These are phyloP conservation scores for Prosopis cineraria DNA, from an alignment of 306 rosid genomes.

Conservation along the genomic window DNA sequence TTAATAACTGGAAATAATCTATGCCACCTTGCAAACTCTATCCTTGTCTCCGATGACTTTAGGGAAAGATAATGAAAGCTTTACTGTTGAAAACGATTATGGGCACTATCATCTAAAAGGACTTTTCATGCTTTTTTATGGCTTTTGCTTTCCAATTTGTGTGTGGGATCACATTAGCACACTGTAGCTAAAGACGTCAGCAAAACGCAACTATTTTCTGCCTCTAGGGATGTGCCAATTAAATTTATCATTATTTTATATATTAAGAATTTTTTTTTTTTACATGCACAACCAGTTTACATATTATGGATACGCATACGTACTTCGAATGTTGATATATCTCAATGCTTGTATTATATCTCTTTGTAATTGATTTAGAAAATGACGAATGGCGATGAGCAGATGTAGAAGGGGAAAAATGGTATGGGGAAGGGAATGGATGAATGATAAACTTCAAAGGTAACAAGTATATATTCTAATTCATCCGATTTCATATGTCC, in stretches of 20 bases:
- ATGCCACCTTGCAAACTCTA: neutral
- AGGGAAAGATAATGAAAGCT: neutral
- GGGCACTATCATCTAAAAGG: neutral
- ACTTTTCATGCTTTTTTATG: neutral
- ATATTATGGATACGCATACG: neutral
- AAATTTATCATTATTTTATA: neutral
- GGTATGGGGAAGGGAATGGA: neutral
- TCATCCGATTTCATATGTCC: conserved; percentile 42
- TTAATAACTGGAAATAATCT: neutral
- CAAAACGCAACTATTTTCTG: neutral
- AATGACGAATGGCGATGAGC: too few relatives aligned
- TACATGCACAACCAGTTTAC: neutral
- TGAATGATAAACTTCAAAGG: neutral
- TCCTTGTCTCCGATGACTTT: neutral
- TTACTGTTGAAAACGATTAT: neutral
- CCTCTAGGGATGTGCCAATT: neutral
- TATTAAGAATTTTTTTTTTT: neutral
- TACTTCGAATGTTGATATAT: neutral
- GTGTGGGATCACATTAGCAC: neutral
- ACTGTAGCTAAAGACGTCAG: neutral
- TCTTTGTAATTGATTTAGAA: too few relatives aligned
- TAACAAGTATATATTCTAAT: neutral
- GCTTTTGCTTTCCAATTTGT: neutral
- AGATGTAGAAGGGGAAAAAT: too few relatives aligned
- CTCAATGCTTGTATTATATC: too few relatives aligned